These are phyloP conservation scores for Raffaelea ambrosiae DNA, from an alignment of 2,329 filamentous ascomycete species.

Conservation along the genomic window DNA sequence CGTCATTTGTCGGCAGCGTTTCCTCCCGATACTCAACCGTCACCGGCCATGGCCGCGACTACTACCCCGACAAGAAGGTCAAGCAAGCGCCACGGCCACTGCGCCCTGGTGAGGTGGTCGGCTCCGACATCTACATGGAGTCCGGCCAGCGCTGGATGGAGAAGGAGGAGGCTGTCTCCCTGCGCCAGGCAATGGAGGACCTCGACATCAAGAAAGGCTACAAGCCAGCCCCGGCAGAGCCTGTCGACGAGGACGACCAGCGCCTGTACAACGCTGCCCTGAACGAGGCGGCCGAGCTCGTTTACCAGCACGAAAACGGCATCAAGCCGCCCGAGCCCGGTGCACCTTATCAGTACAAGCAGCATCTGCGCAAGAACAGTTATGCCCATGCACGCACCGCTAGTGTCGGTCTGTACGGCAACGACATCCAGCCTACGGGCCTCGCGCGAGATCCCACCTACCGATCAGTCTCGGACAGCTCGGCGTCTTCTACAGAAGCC, in stretches of 20 bases:
- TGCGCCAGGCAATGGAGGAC: constrained; percentile 65
- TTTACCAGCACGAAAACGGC: constrained; percentile 66
- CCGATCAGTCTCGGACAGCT: constrained; percentile 44
- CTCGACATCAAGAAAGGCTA: constrained; percentile 48
- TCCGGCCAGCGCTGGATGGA: constrained; percentile 71
- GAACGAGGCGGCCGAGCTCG: constrained; percentile 69
- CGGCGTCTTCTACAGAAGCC: constrained; percentile 35
- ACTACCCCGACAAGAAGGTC: constrained; percentile 36
- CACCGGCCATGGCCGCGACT: constrained; percentile 38
- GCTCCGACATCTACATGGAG: constrained; percentile 63
- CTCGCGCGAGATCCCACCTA: constrained; percentile 32
- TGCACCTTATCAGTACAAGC: constrained; percentile 58
- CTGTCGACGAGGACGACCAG: constrained; percentile 48
- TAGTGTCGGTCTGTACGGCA: constrained; percentile 43
- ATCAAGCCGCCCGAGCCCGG: constrained; percentile 46
- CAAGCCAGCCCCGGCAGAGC: constrained; percentile 32
- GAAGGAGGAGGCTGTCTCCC: constrained; percentile 63
- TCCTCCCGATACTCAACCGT: constrained; percentile 41
- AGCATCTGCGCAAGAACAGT: constrained; percentile 62
- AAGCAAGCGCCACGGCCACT: constrained; percentile 25
- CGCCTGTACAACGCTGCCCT: constrained; percentile 63
- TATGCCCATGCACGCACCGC: constrained; percentile 60
- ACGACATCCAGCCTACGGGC: constrained; percentile 36
- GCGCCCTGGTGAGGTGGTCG: constrained; percentile 53
- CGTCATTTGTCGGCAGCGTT: constrained; percentile 37